A percentile compares a stretch with the other conserved stretches of the same genome.
Conservation (phyloP, 1,139 yeast genomes). For the Lodderomyces theae region DNA sequence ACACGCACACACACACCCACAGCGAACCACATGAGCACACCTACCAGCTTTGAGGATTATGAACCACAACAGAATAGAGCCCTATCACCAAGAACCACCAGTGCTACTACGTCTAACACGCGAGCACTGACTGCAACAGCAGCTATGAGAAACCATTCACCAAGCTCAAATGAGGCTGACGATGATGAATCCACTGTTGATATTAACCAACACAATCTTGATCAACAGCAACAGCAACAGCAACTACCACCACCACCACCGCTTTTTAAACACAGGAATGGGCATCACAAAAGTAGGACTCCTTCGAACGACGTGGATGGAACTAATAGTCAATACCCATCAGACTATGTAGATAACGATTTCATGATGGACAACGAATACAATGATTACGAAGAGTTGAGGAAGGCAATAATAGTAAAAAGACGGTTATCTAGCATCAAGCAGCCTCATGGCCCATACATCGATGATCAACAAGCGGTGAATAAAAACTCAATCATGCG, state of each 20-base stretch:
- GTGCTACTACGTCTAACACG: too few species aligned
- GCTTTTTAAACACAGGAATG: conserved; percentile 1
- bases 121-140: conserved; percentile 5
- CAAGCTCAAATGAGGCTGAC: conserved; percentile 2
- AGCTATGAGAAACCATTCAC: conserved; percentile 4
- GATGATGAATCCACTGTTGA: conserved; percentile 2
- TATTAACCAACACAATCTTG: background rate
- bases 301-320: conserved; percentile 1
- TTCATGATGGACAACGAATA: conserved; percentile 36
- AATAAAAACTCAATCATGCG: conserved; percentile 39
- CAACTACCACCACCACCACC: background rate
- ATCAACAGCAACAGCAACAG: background rate
- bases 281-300: background rate
- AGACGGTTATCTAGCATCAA: conserved; percentile 22
- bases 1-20: background rate
- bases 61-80: conserved; percentile 9
- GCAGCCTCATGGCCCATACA: conserved; percentile 12
- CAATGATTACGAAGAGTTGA: conserved; percentile 36
- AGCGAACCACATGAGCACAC: conserved; percentile 27
- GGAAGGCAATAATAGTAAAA: conserved; percentile 32
- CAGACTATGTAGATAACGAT: conserved; percentile 22
- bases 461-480: conserved; percentile 5
- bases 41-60: conserved; percentile 29
- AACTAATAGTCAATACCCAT: background rate
- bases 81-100: conserved; percentile 6